Evolutionary conservation across 2,329 filamentous ascomycete species (phyloP).

Genomic region (Bipolaris bicolor): DNA sequence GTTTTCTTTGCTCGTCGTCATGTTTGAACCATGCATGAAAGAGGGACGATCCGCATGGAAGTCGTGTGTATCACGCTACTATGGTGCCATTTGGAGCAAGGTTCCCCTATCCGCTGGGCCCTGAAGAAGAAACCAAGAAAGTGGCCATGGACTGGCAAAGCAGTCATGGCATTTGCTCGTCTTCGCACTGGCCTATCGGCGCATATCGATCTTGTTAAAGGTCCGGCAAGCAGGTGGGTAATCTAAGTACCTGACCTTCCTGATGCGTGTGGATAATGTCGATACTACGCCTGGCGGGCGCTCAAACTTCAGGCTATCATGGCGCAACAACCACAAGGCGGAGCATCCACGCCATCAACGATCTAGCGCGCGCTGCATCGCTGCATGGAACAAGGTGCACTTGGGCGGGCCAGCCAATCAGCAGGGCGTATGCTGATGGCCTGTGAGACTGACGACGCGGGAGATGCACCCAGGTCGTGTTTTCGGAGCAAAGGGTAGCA

Average conservation of each 20-base stretch:
- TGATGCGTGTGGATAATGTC: slow-evolving; percentile 9
- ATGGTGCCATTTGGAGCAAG: not conserved
- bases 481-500: not conserved
- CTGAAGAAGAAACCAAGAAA: not conserved
- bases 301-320: slow-evolving; percentile 9
- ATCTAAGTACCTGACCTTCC: slow-evolving; percentile 5
- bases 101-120: slow-evolving; percentile 3
- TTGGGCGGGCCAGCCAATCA: not conserved
- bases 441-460: not conserved
- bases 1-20: not conserved
- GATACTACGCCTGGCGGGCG: slow-evolving; percentile 1
- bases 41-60: not conserved
- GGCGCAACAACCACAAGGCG: slow-evolving; percentile 5
- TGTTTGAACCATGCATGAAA: not conserved
- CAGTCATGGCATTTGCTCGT: not conserved
- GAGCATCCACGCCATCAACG: slow-evolving; percentile 1
- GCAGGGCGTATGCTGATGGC: not conserved
- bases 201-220: slow-evolving; percentile 3
- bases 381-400: not conserved
- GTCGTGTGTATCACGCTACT: slow-evolving; percentile 4
- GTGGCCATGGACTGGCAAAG: not conserved
- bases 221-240: not conserved
- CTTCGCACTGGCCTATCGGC: not conserved
- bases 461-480: no score
- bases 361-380: not conserved